phyloP scores from a whole-genome alignment of 345 rosid species.

The Sisymbrium irio region DNA sequence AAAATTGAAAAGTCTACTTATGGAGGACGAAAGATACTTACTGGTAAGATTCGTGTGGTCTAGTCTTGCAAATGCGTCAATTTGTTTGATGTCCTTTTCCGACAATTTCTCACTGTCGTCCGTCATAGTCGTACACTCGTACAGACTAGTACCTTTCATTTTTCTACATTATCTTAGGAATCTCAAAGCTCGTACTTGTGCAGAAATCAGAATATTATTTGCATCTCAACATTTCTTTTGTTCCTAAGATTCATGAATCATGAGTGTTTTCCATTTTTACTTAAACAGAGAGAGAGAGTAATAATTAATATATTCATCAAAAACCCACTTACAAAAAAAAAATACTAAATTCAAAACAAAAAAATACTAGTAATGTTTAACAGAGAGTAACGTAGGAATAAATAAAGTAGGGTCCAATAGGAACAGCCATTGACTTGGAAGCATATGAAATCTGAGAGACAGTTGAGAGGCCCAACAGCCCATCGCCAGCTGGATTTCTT shows the following conservation, averaged over 20 bases:
- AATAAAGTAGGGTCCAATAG: constrained; percentile 34
- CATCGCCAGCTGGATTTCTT: constrained; percentile 33
- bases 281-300: no score
- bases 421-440: constrained; percentile 33
- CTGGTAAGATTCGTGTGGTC: constrained; percentile 19
- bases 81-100: constrained; percentile 26
- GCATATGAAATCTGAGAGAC: constrained; percentile 16
- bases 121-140: constrained; percentile 33
- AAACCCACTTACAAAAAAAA: not conserved
- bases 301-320: no score
- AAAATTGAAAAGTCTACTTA: not conserved
- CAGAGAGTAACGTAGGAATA: constrained; percentile 14
- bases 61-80: constrained; percentile 17
- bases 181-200: not conserved
- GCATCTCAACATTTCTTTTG: not conserved
- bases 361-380: not conserved
- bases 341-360: no score
- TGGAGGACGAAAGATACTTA: not conserved
- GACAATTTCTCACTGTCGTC: constrained; percentile 22
- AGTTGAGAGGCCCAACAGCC: constrained; percentile 41
- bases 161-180: not conserved
- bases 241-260: not conserved
- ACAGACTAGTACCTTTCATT: constrained; percentile 25
- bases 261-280: not conserved
- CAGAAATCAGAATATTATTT: not conserved